These are phyloP conservation scores for Paxillus involutus DNA, from an alignment of 768 basidiomycete species.

Conservation along the genomic window DNA sequence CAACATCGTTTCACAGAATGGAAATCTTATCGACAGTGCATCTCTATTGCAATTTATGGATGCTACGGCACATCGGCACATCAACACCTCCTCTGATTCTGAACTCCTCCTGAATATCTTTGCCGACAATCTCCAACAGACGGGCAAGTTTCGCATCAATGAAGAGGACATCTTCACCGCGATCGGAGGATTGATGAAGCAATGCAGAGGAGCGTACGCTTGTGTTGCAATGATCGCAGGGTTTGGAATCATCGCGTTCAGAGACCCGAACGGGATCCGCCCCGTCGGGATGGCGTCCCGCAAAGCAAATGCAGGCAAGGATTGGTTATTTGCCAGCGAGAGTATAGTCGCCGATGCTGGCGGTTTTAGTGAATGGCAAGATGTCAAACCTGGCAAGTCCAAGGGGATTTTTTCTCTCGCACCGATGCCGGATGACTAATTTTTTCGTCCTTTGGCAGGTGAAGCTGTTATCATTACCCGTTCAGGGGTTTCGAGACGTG, in stretches of 20 bases:
- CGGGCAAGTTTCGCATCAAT: constrained; percentile 98
- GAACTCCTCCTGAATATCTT: constrained; percentile 97
- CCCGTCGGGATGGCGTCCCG: constrained; percentile 86
- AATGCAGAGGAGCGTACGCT: constrained; percentile 92
- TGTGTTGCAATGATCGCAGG: constrained; percentile 99
- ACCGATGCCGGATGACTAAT: neutral
- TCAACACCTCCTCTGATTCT: constrained; percentile 98
- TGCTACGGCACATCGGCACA: constrained; percentile 93
- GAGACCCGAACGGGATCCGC: constrained; percentile 97
- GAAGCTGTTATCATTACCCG: constrained; percentile 97
- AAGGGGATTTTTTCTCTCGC: neutral
- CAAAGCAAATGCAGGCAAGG: constrained; percentile 55
- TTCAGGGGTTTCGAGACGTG: constrained; percentile 67
- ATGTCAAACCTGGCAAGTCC: constrained; percentile 81
- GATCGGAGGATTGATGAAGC: constrained; percentile 83
- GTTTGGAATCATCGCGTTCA: constrained; percentile 96
- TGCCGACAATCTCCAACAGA: constrained; percentile 96
- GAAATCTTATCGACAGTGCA: constrained; percentile 93
- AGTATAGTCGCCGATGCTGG: constrained; percentile 95
- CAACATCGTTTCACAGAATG: constrained; percentile 63
- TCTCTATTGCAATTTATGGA: constrained; percentile 92
- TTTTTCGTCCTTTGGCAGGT: constrained; percentile 43
- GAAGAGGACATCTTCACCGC: constrained; percentile 99
- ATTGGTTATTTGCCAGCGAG: constrained; percentile 93
- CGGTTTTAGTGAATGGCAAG: constrained; percentile 91